These are phyloP conservation scores for Paramecium primaurelia DNA, from an alignment of 73 alveolate genomes.

Conservation along the genomic window DNA sequence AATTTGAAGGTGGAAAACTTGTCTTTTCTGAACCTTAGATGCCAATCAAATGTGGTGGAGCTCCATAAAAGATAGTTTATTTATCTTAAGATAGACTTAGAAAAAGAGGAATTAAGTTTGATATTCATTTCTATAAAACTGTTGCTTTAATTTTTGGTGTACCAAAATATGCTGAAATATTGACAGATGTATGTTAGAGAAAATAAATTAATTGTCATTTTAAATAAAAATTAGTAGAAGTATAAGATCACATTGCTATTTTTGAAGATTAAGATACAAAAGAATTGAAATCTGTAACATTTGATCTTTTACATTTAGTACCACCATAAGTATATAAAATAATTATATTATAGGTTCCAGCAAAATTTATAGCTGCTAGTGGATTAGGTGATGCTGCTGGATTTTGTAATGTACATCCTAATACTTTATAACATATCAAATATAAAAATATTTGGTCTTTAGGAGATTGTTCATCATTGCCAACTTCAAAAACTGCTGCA, in stretches of 20 bases:
- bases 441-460: constrained; percentile 74
- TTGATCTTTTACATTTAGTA: constrained; percentile 78
- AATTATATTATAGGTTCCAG: constrained; percentile 52
- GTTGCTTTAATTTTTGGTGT: constrained; percentile 76
- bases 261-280: constrained; percentile 68
- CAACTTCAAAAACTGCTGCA: constrained; percentile 88
- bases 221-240: constrained; percentile 63
- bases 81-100: constrained; percentile 73
- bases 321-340: constrained; percentile 64
- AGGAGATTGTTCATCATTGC: constrained; percentile 75
- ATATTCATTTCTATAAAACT: constrained; percentile 71
- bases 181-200: constrained; percentile 49
- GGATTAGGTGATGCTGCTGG: constrained; percentile 77
- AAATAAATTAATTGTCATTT: constrained; percentile 70
- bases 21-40: constrained; percentile 73
- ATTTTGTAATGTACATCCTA: constrained; percentile 71
- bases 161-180: constrained; percentile 69
- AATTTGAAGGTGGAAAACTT: constrained; percentile 79
- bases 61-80: constrained; percentile 84
- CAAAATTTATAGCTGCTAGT: constrained; percentile 64
- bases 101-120: constrained; percentile 62
- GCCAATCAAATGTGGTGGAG: constrained; percentile 94
- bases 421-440: constrained; percentile 71
- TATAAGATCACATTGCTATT: constrained; percentile 67
- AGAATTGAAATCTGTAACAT: constrained; percentile 58